Conservation (phyloP, 768 basidiomycete species). For the Lactarius trivialis region DNA sequence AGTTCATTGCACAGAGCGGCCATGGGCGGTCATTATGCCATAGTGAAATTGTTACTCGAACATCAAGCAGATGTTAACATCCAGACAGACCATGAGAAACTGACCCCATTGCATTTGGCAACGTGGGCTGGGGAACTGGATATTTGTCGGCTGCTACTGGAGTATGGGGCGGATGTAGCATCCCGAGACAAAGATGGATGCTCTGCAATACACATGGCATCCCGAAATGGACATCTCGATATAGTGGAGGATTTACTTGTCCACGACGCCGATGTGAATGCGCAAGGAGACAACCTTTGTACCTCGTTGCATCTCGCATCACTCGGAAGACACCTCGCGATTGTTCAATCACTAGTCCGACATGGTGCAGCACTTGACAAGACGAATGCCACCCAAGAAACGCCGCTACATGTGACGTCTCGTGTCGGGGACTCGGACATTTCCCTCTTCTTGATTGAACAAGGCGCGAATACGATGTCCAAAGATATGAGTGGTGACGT, state of each 20-base stretch:
- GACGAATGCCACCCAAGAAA: background rate
- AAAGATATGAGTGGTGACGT: background rate
- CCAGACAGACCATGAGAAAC: too few relatives aligned
- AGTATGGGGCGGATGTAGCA: too few relatives aligned
- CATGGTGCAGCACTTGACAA: background rate
- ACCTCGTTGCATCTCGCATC: background rate
- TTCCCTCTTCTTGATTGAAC: background rate
- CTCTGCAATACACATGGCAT: background rate
- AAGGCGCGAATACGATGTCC: background rate
- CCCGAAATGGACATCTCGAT: background rate
- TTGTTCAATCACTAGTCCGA: background rate
- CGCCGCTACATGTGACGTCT: background rate
- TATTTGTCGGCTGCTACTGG: too few relatives aligned
- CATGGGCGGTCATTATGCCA: too few relatives aligned
- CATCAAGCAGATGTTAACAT: too few relatives aligned
- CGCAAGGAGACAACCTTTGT: accelerated
- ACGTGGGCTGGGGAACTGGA: too few relatives aligned
- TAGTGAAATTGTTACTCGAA: too few relatives aligned
- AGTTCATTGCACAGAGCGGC: too few relatives aligned
- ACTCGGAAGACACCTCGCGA: background rate
- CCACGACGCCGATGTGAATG: background rate
- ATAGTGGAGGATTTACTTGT: background rate
- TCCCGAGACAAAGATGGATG: background rate
- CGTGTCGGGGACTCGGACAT: background rate
- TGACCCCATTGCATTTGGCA: too few relatives aligned